phyloP scores from a whole-genome alignment of 2,329 filamentous ascomycete species.

The Karstenula rhodostoma region DNA sequence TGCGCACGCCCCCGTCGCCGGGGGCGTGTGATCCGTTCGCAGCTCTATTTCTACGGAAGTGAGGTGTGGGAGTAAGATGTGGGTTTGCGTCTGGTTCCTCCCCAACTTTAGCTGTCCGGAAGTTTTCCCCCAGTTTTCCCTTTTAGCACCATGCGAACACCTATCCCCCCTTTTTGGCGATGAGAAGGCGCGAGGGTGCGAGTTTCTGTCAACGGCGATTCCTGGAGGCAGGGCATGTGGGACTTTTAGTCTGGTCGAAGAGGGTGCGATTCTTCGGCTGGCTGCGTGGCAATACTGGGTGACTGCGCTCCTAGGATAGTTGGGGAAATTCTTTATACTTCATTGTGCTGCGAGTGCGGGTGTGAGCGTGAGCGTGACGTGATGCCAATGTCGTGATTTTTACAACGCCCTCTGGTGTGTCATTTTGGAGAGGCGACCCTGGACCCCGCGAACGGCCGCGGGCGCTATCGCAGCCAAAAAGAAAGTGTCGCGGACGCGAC shows the following conservation, averaged over 20 bases:
- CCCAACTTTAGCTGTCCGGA: conserved; percentile 36
- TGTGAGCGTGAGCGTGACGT: background rate
- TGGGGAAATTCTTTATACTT: conserved; percentile 29
- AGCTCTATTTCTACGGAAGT: conserved; percentile 32
- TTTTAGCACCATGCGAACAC: conserved; percentile 39
- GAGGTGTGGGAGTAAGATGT: conserved; percentile 32
- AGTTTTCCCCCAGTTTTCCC: conserved; percentile 41
- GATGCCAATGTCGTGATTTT: no score
- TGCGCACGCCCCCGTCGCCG: conserved; percentile 28
- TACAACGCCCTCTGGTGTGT: no score
- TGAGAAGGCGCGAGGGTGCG: conserved; percentile 21
- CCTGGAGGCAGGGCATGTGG: conserved; percentile 30
- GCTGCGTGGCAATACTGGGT: conserved; percentile 28
- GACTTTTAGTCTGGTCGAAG: conserved; percentile 24
- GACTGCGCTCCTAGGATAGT: conserved; percentile 42
- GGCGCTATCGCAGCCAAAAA: background rate
- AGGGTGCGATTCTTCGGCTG: conserved; percentile 27
- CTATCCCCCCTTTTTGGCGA: conserved; percentile 28
- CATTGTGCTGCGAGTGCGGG: conserved; percentile 13
- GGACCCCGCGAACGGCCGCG: background rate
- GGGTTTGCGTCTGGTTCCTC: conserved; percentile 39
- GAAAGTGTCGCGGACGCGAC: conserved; percentile 12
- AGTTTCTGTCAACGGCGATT: conserved; percentile 13
- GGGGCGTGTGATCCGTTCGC: conserved; percentile 22
- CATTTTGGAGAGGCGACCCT: background rate